Evolutionary conservation across 441 rosid genomes (phyloP).

Genomic region (Euphorbia celastroides): DNA sequence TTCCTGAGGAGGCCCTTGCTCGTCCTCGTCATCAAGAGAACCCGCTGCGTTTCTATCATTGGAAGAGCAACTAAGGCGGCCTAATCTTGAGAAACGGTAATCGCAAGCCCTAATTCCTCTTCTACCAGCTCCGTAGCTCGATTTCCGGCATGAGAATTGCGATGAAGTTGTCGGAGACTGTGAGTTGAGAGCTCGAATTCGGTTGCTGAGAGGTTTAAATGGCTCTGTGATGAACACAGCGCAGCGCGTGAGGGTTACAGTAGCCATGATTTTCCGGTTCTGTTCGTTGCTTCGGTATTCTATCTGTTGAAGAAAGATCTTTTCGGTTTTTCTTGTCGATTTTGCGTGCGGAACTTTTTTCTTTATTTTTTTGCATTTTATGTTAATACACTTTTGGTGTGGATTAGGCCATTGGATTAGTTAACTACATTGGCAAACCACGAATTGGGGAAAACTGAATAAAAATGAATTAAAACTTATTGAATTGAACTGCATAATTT

Average conservation of each 20-base stretch:
- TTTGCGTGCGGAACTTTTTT: too few relatives aligned
- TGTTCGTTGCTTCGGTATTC: not conserved
- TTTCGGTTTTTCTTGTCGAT: not conserved
- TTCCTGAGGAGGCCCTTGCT: constrained; percentile 92
- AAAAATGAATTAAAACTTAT: too few relatives aligned
- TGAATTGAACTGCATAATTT: too few relatives aligned
- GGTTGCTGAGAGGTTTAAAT: constrained; percentile 32
- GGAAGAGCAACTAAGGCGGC: constrained; percentile 40
- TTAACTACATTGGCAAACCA: too few relatives aligned
- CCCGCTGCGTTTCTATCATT: constrained; percentile 7
- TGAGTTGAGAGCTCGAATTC: constrained; percentile 28
- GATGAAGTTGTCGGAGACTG: constrained; percentile 22
- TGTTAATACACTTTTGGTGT: too few relatives aligned
- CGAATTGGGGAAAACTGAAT: too few relatives aligned
- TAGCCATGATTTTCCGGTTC: constrained; percentile 49
- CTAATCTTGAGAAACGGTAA: constrained; percentile 20
- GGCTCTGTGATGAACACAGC: constrained; percentile 52
- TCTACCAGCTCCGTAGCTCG: constrained; percentile 26
- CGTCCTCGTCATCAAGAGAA: constrained; percentile 44
- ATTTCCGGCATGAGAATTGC: constrained; percentile 19
- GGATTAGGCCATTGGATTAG: too few relatives aligned
- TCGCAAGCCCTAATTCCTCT: constrained; percentile 33
- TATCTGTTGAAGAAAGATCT: not conserved
- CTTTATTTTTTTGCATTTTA: too few relatives aligned
- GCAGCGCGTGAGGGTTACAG: constrained; percentile 50